Conservation (phyloP, 73 alveolate species). For the Tetrahymena malaccensis region DNA sequence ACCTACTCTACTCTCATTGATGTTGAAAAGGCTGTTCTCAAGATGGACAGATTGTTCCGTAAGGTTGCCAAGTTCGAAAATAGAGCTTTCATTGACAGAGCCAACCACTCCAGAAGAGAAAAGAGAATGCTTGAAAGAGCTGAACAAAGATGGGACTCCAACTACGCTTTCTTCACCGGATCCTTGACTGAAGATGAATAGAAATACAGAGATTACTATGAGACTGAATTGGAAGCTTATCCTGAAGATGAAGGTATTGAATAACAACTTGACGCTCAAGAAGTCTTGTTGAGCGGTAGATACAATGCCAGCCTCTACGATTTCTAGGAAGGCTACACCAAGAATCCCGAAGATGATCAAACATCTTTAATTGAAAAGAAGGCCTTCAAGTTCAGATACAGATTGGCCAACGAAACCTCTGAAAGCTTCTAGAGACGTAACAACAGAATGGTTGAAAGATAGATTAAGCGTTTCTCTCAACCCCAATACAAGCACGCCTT, state of each 20-base stretch:
- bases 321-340: slow-evolving; percentile 56
- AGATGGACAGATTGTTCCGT: slow-evolving; percentile 64
- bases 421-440: slow-evolving; percentile 46
- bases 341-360: slow-evolving; percentile 55
- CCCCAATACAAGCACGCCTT: slow-evolving; percentile 33
- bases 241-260: slow-evolving; percentile 64
- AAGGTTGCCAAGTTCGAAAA: slow-evolving; percentile 61
- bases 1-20: slow-evolving; percentile 57
- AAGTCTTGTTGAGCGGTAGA: slow-evolving; percentile 46
- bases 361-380: slow-evolving; percentile 63
- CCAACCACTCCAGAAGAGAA: slow-evolving; percentile 83
- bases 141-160: slow-evolving; percentile 66
- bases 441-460: slow-evolving; percentile 67
- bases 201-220: slow-evolving; percentile 70
- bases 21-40: slow-evolving; percentile 64
- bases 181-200: slow-evolving; percentile 78
- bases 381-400: slow-evolving; percentile 68
- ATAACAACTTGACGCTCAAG: slow-evolving; percentile 46
- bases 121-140: slow-evolving; percentile 71
- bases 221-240: slow-evolving; percentile 62
- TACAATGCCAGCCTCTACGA: slow-evolving; percentile 48
- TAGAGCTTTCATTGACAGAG: slow-evolving; percentile 67
- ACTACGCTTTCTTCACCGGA: slow-evolving; percentile 67
- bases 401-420: slow-evolving; percentile 60
- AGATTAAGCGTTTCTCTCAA: slow-evolving; percentile 53